phyloP scores from a whole-genome alignment of 805 yeast species.

The Debaryomyces maramus region DNA sequence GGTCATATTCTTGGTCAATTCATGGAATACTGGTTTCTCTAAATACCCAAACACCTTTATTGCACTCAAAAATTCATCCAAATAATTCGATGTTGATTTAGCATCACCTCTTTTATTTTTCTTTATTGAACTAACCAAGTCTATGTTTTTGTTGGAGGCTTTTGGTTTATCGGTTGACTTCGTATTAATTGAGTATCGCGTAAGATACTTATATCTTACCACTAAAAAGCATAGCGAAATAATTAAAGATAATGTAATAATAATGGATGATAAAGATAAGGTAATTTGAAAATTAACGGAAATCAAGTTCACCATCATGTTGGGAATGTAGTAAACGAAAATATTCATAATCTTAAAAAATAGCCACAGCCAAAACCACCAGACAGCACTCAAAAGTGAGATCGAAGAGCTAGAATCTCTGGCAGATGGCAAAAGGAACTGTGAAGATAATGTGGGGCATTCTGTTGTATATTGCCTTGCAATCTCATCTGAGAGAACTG shows the following conservation, averaged over 20 bases:
- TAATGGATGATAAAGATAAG: slow-evolving; percentile 49
- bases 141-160: slow-evolving; percentile 45
- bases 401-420: slow-evolving; percentile 13
- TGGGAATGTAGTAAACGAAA: slow-evolving; percentile 16
- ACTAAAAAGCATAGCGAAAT: slow-evolving; percentile 42
- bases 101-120: slow-evolving; percentile 23
- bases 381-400: slow-evolving; percentile 12
- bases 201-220: slow-evolving; percentile 62
- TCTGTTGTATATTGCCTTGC: too few species aligned
- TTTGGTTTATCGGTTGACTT: slow-evolving; percentile 42
- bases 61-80: slow-evolving; percentile 88
- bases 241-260: slow-evolving; percentile 29
- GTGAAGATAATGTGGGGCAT: too few species aligned
- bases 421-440: slow-evolving; percentile 11
- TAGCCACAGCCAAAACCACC: slow-evolving; percentile 22
- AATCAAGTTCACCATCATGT: slow-evolving; percentile 13
- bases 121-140: slow-evolving; percentile 41
- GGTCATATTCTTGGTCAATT: slow-evolving; percentile 85
- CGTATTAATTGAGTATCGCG: slow-evolving; percentile 53
- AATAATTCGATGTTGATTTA: slow-evolving; percentile 52
- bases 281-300: slow-evolving; percentile 52
- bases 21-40: slow-evolving; percentile 88
- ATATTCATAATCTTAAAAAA: slow-evolving; percentile 17
- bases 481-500: too few species aligned
- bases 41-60: slow-evolving; percentile 92